A percentile compares a stretch with the other conserved stretches of the same genome.
Conservation (phyloP, 2,329 filamentous ascomycete species). For the Raffaelea deltoideospora region DNA sequence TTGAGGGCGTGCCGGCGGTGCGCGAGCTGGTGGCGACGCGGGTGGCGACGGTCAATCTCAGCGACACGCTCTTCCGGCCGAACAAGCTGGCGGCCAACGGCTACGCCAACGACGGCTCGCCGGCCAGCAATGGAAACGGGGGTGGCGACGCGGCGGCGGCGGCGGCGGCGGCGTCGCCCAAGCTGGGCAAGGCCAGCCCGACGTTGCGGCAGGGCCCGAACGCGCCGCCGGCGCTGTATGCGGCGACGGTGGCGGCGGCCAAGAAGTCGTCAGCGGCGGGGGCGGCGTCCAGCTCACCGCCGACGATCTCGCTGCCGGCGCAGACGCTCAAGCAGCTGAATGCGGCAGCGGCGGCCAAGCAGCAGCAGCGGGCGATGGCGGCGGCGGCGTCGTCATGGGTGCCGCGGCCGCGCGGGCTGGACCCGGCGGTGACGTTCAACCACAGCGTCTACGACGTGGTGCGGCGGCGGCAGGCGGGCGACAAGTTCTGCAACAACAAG, state of each 20-base stretch:
- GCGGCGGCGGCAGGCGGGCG: slow-evolving; percentile 37
- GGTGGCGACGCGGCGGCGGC: background rate
- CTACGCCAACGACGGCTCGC: background rate
- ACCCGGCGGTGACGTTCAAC: slow-evolving; percentile 33
- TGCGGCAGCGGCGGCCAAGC: no score
- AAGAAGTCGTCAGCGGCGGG: slow-evolving; percentile 8
- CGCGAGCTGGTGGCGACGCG: slow-evolving; percentile 31
- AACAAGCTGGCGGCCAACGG: slow-evolving; percentile 31
- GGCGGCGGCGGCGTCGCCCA: slow-evolving; percentile 1
- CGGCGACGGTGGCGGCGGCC: no score
- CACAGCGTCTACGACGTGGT: slow-evolving; percentile 32
- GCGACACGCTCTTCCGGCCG: slow-evolving; percentile 33
- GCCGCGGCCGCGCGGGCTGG: slow-evolving; percentile 38
- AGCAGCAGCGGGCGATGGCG: slow-evolving; percentile 14
- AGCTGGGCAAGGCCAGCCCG: background rate
- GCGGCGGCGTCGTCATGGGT: slow-evolving; percentile 24
- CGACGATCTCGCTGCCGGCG: slow-evolving; percentile 23
- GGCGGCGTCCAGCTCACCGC: slow-evolving; percentile 6
- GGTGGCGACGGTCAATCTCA: slow-evolving; percentile 29
- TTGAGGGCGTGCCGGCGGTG: slow-evolving; percentile 38
- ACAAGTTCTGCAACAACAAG: slow-evolving; percentile 48
- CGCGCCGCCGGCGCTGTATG: no score
- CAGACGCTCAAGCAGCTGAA: slow-evolving; percentile 10
- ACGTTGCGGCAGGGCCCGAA: no score
- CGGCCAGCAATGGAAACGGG: background rate